Conservation (phyloP, 176 grass and related monocot genomes). For the Elaeis guineensis region DNA sequence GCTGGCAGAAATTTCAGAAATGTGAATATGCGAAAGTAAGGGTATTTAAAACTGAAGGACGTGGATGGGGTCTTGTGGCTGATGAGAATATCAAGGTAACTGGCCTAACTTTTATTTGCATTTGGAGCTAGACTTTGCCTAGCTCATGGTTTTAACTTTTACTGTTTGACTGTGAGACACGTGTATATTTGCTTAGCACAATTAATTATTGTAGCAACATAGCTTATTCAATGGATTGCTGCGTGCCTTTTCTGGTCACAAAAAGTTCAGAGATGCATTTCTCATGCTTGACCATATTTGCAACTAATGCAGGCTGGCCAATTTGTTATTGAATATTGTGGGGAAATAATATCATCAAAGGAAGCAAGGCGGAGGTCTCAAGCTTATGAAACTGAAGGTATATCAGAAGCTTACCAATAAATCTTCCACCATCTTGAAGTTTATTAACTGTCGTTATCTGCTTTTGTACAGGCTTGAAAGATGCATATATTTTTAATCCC, state of each 20-base stretch:
- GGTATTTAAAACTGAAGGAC: conserved; percentile 72
- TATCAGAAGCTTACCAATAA: conserved; percentile 5
- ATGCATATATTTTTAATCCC: conserved; percentile 93
- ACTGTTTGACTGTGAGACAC: too few relatives aligned
- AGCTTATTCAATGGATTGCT: too few relatives aligned
- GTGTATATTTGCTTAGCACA: too few relatives aligned
- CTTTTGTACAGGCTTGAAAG: conserved; percentile 57
- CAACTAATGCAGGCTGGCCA: conserved; percentile 60
- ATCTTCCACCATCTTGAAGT: neutral
- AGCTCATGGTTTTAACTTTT: too few relatives aligned
- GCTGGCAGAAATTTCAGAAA: conserved; percentile 85
- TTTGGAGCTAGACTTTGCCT: neutral
- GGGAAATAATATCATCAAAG: conserved; percentile 98
- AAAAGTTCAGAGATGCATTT: neutral
- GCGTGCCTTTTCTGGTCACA: neutral
- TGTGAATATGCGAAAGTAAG: conserved; percentile 75
- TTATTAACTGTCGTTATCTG: conserved; percentile 5
- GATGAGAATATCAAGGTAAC: conserved; percentile 85
- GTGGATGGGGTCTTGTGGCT: conserved; percentile 93
- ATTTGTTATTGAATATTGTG: conserved; percentile 97
- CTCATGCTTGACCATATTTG: conserved; percentile 4
- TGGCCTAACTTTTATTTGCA: conserved; percentile 3
- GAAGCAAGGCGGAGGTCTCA: conserved; percentile 76
- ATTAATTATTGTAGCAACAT: too few relatives aligned
- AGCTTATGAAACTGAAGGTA: conserved; percentile 78